A percentile compares a stretch with the other conserved stretches of the same genome.
Conservation (phyloP, 768 basidiomycete genomes). For the Pleurotus tuber-regium region DNA sequence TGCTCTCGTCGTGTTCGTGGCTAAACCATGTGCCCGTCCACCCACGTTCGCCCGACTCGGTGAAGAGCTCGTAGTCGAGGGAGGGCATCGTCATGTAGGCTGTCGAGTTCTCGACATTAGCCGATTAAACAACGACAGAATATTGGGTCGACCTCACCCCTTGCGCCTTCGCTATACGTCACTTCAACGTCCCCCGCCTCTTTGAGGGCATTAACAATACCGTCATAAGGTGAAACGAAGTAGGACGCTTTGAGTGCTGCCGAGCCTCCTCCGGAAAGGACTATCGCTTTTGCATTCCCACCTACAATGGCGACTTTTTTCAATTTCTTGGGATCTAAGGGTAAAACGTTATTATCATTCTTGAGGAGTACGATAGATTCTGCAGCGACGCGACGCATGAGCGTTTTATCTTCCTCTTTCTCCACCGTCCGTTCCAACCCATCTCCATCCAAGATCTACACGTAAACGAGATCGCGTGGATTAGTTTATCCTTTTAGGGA, state of each 20-base stretch:
- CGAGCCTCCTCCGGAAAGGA: conserved; percentile 70
- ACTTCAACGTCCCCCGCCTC: conserved; percentile 47
- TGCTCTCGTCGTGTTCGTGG: conserved; percentile 57
- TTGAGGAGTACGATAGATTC: conserved; percentile 75
- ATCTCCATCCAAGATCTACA: conserved; percentile 68
- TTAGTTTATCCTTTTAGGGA: not conserved
- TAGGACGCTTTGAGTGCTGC: conserved; percentile 74
- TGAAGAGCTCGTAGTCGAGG: conserved; percentile 65
- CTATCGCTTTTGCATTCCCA: conserved; percentile 61
- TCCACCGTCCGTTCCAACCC: conserved; percentile 63
- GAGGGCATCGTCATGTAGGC: conserved; percentile 65
- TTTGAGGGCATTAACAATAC: conserved; percentile 59
- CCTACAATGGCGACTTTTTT: conserved; percentile 78
- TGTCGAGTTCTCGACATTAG: conserved; percentile 22
- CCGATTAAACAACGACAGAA: not conserved
- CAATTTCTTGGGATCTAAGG: conserved; percentile 44
- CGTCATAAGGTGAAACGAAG: conserved; percentile 75
- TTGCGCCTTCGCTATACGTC: conserved; percentile 66
- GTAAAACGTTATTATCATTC: conserved; percentile 57
- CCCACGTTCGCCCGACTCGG: conserved; percentile 57
- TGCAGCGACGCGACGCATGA: conserved; percentile 67
- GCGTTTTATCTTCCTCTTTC: conserved; percentile 53
- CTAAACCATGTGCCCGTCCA: conserved; percentile 65
- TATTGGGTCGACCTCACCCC: conserved; percentile 39
- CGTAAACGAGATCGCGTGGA: too few species aligned